These are phyloP conservation scores for Lipomyces yamadae DNA, from an alignment of 805 yeast genomes.

Conservation along the genomic window DNA sequence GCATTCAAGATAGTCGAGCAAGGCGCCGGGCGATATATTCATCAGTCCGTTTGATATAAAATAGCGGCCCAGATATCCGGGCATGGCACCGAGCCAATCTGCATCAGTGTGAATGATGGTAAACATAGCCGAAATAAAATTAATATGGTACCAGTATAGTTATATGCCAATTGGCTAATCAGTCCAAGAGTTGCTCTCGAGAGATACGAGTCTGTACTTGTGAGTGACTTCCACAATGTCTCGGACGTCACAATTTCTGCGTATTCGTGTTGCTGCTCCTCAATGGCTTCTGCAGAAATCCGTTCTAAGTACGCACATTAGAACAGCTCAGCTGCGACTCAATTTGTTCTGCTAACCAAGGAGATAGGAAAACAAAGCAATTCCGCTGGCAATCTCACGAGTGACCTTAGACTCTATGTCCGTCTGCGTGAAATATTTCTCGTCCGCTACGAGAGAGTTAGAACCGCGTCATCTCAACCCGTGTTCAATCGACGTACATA, in stretches of 20 bases:
- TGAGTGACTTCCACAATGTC: constrained; percentile 29
- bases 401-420: constrained; percentile 24
- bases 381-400: constrained; percentile 31
- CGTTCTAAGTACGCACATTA: constrained; percentile 6
- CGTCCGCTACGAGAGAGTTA: constrained; percentile 23
- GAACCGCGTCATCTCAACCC: background rate
- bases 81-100: constrained; percentile 28
- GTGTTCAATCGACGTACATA: constrained; percentile 12
- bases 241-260: constrained; percentile 32
- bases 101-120: background rate
- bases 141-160: constrained; percentile 15
- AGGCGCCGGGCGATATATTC: constrained; percentile 24
- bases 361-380: constrained; percentile 25
- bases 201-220: constrained; percentile 26
- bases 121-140: background rate
- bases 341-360: constrained; percentile 18
- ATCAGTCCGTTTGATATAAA: constrained; percentile 29
- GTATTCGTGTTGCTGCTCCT: constrained; percentile 28
- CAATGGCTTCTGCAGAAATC: constrained; percentile 24
- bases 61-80: constrained; percentile 20
- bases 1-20: constrained; percentile 29
- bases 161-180: constrained; percentile 24
- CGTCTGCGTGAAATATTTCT: constrained; percentile 30
- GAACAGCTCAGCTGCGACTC: background rate
- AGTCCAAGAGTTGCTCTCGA: constrained; percentile 24